Evolutionary conservation across 371 early-diverging fungal species (phyloP), one percentile per base, ranked within the genome.

Genomic region (Synchytrium microbalum): DNA sequence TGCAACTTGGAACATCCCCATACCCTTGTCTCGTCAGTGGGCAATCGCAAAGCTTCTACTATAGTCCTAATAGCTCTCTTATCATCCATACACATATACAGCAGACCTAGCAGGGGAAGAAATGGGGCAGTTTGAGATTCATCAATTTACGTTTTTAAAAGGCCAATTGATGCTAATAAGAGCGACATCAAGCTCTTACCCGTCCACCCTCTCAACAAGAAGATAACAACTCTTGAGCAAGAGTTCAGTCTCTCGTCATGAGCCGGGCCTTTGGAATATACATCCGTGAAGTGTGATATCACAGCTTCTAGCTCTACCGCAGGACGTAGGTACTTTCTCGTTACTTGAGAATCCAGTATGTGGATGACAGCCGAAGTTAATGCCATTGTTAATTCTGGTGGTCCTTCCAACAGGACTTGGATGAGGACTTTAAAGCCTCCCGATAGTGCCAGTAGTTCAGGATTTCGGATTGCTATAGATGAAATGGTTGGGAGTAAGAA

Each of bases 291-390:
- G 0, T 83, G 81, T 0, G 90, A 85, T 64, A 91, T 84, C 24
- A 91, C 80, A 60, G 83, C 83, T 79, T 88, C 88, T 0, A 87
- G 69, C 63, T 93, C 93, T 2, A 91, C 84, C 14, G 86, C 84
- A 0, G 91, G 90, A 62, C 90, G 67, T 24, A 92, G 68, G 65
- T 82, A 91, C 23, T 72, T 62, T 23, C 93, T 66, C 14, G 84
- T 82, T 2, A 76, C 73, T 3, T 88, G 85, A 8, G 76, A 75
- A 71, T 93, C 92, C 26, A 92, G 66, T 38, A 93, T 74, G 67
- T 81, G 85, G 3, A 90, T 61, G 16, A 92, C 72, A 0, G 90
- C 81, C 51, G 81, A 74, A 0, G 88, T 77, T 0, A 92, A 59
- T 1, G 83, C 78, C 53, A 86, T 86, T 0, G 83, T 69, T 63